Percentiles rank a stretch among this genome's conserved stretches.
phyloP scores from a whole-genome alignment of 148 eudicot species.

The Cornus kousa region DNA sequence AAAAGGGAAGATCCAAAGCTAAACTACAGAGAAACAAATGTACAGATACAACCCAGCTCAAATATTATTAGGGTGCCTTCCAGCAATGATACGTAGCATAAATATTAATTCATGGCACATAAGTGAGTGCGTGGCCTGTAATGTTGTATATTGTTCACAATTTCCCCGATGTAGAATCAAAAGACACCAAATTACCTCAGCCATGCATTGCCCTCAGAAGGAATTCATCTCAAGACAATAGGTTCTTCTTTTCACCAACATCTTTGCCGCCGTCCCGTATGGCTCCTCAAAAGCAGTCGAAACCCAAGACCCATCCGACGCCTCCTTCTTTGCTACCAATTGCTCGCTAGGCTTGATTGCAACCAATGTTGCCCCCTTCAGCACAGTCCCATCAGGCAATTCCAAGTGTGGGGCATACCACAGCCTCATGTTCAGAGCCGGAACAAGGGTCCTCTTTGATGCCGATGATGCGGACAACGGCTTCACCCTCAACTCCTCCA shows the following conservation, averaged over 20 bases:
- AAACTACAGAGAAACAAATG: neutral
- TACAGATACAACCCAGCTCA: neutral
- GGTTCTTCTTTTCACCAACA: slow-evolving; percentile 78
- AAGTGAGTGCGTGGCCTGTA: neutral
- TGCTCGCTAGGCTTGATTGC: slow-evolving; percentile 81
- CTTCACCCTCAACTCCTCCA: slow-evolving; percentile 89
- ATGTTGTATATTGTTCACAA: neutral
- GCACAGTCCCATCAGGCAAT: slow-evolving; percentile 65
- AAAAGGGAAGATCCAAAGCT: neutral
- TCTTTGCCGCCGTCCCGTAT: slow-evolving; percentile 73
- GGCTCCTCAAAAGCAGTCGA: slow-evolving; percentile 75
- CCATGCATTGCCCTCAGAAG: slow-evolving; percentile 33
- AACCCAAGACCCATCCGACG: slow-evolving; percentile 64
- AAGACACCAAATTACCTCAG: slow-evolving; percentile 25
- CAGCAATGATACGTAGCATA: neutral
- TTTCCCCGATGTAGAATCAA: neutral
- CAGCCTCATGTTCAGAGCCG: slow-evolving; percentile 79
- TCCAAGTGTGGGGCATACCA: slow-evolving; percentile 86
- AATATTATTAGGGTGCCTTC: no score
- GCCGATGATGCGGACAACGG: slow-evolving; percentile 79
- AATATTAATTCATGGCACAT: neutral
- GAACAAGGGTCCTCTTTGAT: slow-evolving; percentile 76
- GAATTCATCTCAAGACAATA: slow-evolving; percentile 96
- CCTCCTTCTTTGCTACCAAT: slow-evolving; percentile 48
- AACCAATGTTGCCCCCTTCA: slow-evolving; percentile 85